phyloP scores from a whole-genome alignment of 2,329 filamentous ascomycete species.

The Ophiostoma sp. region DNA sequence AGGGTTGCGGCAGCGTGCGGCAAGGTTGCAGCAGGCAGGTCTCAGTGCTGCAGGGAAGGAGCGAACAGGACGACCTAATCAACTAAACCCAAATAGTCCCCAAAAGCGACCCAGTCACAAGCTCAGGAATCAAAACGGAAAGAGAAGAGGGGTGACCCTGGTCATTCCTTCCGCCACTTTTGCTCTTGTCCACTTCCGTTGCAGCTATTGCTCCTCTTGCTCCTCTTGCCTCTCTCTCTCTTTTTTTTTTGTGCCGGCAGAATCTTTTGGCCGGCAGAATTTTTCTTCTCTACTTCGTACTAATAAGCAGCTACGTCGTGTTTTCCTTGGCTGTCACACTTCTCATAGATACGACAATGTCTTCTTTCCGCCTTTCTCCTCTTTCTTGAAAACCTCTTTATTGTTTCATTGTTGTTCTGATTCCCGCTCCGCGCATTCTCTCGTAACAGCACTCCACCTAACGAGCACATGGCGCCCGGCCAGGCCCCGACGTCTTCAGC shows the following conservation, averaged over 20 bases:
- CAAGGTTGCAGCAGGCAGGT: slow-evolving; percentile 8
- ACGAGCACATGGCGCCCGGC: no score
- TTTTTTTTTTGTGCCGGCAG: slow-evolving; percentile 11
- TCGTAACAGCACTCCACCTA: no score
- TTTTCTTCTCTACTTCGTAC: not conserved
- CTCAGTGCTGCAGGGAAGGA: slow-evolving; percentile 9
- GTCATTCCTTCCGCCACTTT: slow-evolving; percentile 15
- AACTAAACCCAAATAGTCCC: no score
- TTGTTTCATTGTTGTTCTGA: not conserved
- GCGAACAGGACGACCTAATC: not conserved
- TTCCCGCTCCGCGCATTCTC: not conserved
- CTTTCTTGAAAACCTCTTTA: not conserved
- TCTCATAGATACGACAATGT: not conserved
- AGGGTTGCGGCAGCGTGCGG: not conserved
- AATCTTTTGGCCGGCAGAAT: slow-evolving; percentile 15
- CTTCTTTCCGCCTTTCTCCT: not conserved
- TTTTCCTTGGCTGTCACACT: not conserved
- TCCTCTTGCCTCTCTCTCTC: not conserved
- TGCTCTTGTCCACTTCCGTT: slow-evolving; percentile 6
- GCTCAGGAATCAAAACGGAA: not conserved
- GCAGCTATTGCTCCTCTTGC: slow-evolving; percentile 4
- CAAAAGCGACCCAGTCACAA: slow-evolving; percentile 11
- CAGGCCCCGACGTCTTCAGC: not conserved
- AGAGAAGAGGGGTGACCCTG: slow-evolving; percentile 15
- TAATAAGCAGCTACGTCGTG: not conserved